A percentile compares a stretch with the other conserved stretches of the same genome.
Conservation (phyloP, 805 yeast species). For the Candida morakotiae region DNA sequence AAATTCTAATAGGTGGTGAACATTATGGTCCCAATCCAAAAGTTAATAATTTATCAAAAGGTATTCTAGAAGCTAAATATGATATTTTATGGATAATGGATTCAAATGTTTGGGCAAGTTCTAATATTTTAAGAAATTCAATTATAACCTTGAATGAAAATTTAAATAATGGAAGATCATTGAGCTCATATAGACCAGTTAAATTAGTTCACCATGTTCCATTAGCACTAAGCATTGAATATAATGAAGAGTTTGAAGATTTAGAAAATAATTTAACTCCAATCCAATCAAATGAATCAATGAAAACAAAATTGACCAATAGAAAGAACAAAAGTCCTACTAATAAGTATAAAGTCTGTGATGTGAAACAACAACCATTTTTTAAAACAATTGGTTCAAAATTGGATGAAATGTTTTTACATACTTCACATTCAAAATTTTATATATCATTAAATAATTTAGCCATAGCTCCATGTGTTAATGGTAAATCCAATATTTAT, state of each 20-base stretch:
- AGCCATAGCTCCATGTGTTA: slow-evolving; percentile 82
- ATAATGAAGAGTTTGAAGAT: slow-evolving; percentile 7
- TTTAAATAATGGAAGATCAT: slow-evolving; percentile 45
- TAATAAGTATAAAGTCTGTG: not conserved
- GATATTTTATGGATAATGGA: slow-evolving; percentile 85
- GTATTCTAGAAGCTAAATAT: slow-evolving; percentile 60
- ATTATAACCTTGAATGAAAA: slow-evolving; percentile 48
- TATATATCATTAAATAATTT: slow-evolving; percentile 73
- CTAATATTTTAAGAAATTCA: slow-evolving; percentile 62
- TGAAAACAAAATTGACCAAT: slow-evolving; percentile 3
- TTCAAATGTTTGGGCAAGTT: slow-evolving; percentile 76
- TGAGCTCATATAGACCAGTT: slow-evolving; percentile 35
- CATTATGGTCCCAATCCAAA: slow-evolving; percentile 85
- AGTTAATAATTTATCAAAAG: slow-evolving; percentile 82
- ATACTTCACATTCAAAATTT: slow-evolving; percentile 82
- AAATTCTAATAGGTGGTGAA: slow-evolving; percentile 44
- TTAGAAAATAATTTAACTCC: slow-evolving; percentile 16
- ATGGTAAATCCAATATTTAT: slow-evolving; percentile 83
- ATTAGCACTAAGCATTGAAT: slow-evolving; percentile 43
- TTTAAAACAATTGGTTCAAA: slow-evolving; percentile 50
- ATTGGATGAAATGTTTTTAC: slow-evolving; percentile 80
- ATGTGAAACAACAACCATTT: slow-evolving; percentile 1
- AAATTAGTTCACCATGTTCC: slow-evolving; percentile 82
- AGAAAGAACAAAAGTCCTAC: not conserved
- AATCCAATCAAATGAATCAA: slow-evolving; percentile 9